phyloP scores from a whole-genome alignment of 805 yeast species.

The Kluyveromyces siamensis region DNA sequence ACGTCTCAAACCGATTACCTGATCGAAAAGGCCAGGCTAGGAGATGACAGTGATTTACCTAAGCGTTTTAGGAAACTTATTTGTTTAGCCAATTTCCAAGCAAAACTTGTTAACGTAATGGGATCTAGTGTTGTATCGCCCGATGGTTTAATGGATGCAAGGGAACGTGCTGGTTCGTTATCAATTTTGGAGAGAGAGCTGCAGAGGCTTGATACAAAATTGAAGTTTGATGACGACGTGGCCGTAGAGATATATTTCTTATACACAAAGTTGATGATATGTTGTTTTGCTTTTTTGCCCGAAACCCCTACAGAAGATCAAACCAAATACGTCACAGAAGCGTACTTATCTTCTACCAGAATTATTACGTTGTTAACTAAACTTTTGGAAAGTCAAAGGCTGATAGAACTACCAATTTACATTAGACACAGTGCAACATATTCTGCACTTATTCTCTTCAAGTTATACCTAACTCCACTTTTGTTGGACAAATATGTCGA shows the following conservation, averaged over 20 bases:
- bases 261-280: conserved; percentile 71
- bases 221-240: conserved; percentile 55
- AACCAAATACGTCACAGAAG: conserved; percentile 71
- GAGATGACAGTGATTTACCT: conserved; percentile 44
- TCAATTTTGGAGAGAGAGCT: conserved; percentile 73
- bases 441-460: conserved; percentile 69
- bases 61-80: conserved; percentile 63
- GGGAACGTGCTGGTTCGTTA: conserved; percentile 70
- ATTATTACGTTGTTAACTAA: conserved; percentile 70
- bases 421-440: conserved; percentile 80
- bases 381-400: conserved; percentile 54
- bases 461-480: conserved; percentile 70
- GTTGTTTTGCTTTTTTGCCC: conserved; percentile 86
- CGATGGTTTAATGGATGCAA: conserved; percentile 81
- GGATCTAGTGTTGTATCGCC: conserved; percentile 79
- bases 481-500: conserved; percentile 62
- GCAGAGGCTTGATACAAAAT: conserved; percentile 56
- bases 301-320: conserved; percentile 84
- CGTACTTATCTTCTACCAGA: conserved; percentile 73
- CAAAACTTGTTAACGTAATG: conserved; percentile 75
- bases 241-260: conserved; percentile 69
- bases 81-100: conserved; percentile 70
- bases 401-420: conserved; percentile 80
- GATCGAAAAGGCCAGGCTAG: conserved; percentile 69
- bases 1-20: conserved; percentile 75